phyloP scores from a whole-genome alignment of 1,284 basidiomycete genomes.

The Boletellus sp. region DNA sequence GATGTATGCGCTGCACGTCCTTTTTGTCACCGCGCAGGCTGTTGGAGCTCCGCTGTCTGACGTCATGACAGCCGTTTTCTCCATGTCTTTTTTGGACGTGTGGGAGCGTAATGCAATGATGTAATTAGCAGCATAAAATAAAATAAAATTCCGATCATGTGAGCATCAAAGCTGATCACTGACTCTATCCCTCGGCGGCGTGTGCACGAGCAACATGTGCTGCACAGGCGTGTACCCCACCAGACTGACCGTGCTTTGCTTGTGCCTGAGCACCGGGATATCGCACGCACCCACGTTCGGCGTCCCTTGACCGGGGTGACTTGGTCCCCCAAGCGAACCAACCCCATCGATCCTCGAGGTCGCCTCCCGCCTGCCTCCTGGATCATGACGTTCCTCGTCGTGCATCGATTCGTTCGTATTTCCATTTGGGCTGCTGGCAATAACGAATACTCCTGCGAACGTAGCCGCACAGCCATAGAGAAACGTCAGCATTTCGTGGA shows the following conservation, averaged over 20 bases:
- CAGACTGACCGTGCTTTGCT: conserved; percentile 54
- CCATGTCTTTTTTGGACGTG: conserved; percentile 7
- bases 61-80: conserved; percentile 24
- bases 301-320: conserved; percentile 43
- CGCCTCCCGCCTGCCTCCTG: conserved; percentile 31
- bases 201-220: conserved; percentile 61
- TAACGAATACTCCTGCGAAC: conserved; percentile 83
- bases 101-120: background rate
- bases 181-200: conserved; percentile 44
- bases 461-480: conserved; percentile 80
- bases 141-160: background rate
- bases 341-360: conserved; percentile 33
- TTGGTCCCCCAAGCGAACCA: conserved; percentile 35
- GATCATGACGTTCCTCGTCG: conserved; percentile 26
- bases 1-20: conserved; percentile 19
- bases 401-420: conserved; percentile 22
- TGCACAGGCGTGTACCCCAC: conserved; percentile 73
- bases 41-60: conserved; percentile 35
- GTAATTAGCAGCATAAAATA: background rate
- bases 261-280: conserved; percentile 45
- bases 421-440: conserved; percentile 52
- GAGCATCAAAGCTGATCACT: background rate
- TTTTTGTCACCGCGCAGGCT: conserved; percentile 31
- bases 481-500: conserved; percentile 85
- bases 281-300: conserved; percentile 40